phyloP scores from a whole-genome alignment of 192 early-diverging fungal genomes.

The Neocallimastix lanati region DNA sequence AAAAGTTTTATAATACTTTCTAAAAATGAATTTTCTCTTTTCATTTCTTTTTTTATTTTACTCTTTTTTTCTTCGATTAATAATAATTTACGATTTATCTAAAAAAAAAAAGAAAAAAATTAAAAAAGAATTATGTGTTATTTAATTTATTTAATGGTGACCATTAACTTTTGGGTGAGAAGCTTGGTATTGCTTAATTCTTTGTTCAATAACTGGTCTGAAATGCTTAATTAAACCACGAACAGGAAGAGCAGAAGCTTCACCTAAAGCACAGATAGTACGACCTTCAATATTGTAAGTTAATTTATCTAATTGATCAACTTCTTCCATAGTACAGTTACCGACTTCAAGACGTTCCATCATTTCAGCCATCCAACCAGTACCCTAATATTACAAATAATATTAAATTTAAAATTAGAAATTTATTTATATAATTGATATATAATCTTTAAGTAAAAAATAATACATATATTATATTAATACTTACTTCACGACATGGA shows the following conservation, averaged over 20 bases:
- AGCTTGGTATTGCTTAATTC: slow-evolving; percentile 15
- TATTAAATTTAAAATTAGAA: too few species aligned
- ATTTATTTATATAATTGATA: too few species aligned
- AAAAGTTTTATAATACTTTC: too few species aligned
- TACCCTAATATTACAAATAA: too few species aligned
- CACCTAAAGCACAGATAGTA: slow-evolving; percentile 98
- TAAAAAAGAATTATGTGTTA: background rate
- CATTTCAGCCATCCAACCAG: slow-evolving; percentile 84
- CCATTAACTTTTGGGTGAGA: background rate
- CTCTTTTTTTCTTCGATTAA: too few species aligned
- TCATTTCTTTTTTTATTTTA: too few species aligned
- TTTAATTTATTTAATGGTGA: background rate
- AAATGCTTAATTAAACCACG: slow-evolving; percentile 88
- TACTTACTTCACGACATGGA: slow-evolving; percentile 83
- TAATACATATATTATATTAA: too few species aligned
- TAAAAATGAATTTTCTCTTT: too few species aligned
- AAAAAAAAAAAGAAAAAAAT: background rate
- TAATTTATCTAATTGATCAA: slow-evolving; percentile 91
- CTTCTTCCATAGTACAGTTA: slow-evolving; percentile 59
- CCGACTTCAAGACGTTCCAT: slow-evolving; percentile 90
- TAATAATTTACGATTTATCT: too few species aligned
- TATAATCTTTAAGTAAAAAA: too few species aligned
- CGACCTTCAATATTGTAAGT: slow-evolving; percentile 96
- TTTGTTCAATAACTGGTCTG: slow-evolving; percentile 61
- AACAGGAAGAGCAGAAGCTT: slow-evolving; percentile 97